phyloP scores from a whole-genome alignment of 139 green algal species.

The Auxenochlorella protothecoides region DNA sequence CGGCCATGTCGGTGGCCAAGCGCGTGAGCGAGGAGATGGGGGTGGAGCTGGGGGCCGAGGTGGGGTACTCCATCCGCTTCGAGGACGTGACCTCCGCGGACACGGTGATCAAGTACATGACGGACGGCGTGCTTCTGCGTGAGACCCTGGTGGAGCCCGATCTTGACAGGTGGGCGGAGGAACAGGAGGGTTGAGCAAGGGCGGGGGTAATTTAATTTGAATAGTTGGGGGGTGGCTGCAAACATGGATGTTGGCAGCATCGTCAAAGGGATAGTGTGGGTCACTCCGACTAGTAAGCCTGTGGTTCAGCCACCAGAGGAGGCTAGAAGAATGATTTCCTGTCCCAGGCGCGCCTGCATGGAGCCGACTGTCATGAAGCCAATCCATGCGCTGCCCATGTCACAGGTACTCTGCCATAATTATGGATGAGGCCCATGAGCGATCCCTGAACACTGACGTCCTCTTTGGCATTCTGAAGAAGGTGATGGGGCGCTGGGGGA shows the following conservation, averaged over 20 bases:
- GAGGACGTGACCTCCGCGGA: conserved; percentile 85
- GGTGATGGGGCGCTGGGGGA: conserved; percentile 23
- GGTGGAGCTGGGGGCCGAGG: conserved; percentile 33
- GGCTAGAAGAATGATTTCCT: neutral
- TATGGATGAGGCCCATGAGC: conserved; percentile 90
- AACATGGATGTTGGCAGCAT: neutral
- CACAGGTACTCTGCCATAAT: conserved; percentile 67
- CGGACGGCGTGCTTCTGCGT: conserved; percentile 85
- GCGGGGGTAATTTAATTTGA: too few species aligned
- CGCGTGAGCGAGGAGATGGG: conserved; percentile 64
- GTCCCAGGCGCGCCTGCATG: neutral
- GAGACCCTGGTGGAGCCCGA: conserved; percentile 81
- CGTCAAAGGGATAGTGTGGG: neutral
- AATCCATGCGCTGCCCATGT: too few species aligned
- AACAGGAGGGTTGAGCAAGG: too few species aligned
- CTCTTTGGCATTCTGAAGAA: conserved; percentile 95
- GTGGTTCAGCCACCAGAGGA: too few species aligned
- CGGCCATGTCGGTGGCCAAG: conserved; percentile 95
- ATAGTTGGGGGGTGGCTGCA: neutral
- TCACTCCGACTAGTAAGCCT: too few species aligned
- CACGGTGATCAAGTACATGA: conserved; percentile 70
- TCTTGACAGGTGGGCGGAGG: conserved; percentile 37
- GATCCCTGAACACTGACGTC: conserved; percentile 89
- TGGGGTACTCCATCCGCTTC: conserved; percentile 96
- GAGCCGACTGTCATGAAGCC: too few species aligned